Base-by-base conservation (phyloP, 164 flowering plant genomes). In the Hamamelis virginiana region DNA sequence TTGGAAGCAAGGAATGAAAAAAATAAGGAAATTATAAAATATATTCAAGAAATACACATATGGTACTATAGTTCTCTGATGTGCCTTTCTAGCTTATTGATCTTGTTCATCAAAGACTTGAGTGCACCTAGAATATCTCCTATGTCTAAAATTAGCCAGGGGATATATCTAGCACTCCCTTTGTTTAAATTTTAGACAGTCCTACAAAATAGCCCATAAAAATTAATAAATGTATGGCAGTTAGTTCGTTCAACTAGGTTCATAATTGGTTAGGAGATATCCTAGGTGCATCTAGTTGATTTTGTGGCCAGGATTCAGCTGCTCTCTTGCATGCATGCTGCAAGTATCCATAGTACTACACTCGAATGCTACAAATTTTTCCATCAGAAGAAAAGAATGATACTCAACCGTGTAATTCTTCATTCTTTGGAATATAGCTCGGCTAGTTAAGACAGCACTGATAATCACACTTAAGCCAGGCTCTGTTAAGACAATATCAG, bases 381-480 rank as follows among this genome's bases (percentile, higher is more conserved):
- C 26, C 46, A 33, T 67, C 70, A 59, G 57, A 71, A 67, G 50
- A 68, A 28, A 38, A 47, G 22, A 66, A 69, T 56, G 62, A 71
- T 72, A 78, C 75, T 78, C 58, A 72, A 91, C 95, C 64, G 95
- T 91, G 67, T 91, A 91, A 67, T 91, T 91, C 75, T 89, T 91
- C 97, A 91, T 91, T 77, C 97, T 88, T 72, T 91, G 97, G 82
- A 91, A 91, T 66, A 89, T 91, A n/a, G 95, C 90, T 28, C 97
- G 85, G 81, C 97, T 91, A 27, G 95, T 91, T 70, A 91, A 71
- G 65, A 91, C 95, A 64, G 95, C 93, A 78, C 93, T 87, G 69
- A 91, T 67, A 57, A 91, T 90, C 75, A 90, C 97, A 75, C 95
- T 91, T 74, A 91, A 80, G 13, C 97, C 95, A 69, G 97, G 94